phyloP scores from a whole-genome alignment of 345 rosid species.

The Eucalyptus urophylla region DNA sequence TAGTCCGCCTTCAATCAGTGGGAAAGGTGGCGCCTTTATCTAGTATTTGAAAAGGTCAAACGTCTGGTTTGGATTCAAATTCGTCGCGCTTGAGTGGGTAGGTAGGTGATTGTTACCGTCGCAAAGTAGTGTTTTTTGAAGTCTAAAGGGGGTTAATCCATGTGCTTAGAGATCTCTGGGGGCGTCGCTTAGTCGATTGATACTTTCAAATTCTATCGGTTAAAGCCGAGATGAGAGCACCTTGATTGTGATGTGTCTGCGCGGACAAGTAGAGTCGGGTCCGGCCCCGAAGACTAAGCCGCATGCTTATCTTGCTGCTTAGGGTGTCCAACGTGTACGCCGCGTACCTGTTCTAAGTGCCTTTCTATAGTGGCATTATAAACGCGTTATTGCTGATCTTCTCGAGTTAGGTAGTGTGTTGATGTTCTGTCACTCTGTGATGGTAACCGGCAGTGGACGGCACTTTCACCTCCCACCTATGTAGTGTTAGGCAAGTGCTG shows the following conservation, averaged over 20 bases:
- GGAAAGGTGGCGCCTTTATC: not conserved
- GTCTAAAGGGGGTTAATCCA: not conserved
- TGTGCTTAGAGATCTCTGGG: not conserved
- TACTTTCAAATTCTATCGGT: not conserved
- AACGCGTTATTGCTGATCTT: not conserved
- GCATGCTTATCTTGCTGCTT: not conserved
- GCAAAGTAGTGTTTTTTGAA: not conserved
- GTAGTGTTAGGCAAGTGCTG: not conserved
- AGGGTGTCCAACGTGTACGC: not conserved
- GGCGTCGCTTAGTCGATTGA: not conserved
- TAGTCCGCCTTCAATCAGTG: not conserved
- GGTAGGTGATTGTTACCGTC: not conserved
- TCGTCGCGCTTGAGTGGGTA: not conserved
- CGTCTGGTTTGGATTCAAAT: not conserved
- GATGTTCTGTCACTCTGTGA: not conserved
- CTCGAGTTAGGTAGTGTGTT: not conserved
- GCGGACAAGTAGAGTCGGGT: not conserved
- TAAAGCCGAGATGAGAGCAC: not conserved
- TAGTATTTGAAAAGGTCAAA: not conserved
- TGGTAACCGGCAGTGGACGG: not conserved
- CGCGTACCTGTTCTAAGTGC: not conserved
- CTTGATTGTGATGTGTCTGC: not conserved
- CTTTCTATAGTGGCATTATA: not conserved
- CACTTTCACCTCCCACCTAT: not conserved
- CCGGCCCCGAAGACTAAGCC: not conserved